Base-by-base conservation (phyloP, 495 filamentous ascomycete genomes). In the Daldinia grandis region DNA sequence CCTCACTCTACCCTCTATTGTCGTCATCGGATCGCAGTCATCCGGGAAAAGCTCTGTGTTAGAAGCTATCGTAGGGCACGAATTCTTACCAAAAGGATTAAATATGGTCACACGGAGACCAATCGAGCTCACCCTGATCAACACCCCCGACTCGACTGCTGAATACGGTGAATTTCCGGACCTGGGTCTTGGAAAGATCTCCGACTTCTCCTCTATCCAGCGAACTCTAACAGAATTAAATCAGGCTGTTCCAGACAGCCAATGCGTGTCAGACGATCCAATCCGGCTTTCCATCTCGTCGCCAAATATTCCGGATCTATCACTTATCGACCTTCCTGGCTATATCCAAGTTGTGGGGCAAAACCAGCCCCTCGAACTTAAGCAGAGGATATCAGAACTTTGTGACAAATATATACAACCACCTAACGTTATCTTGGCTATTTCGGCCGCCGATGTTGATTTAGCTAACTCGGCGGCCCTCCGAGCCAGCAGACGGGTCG, bases 61-160 rank as follows among this genome's bases (percentile, higher is more conserved):
- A 42, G 95, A 99, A 78, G 93, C 95, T 53, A 96, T 99, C 68
- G 95, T 99, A 25, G 95, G 95, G 37, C 95, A 99, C 75, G 96
- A 99, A 74, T 99, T 99, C 69, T 81, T 99, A 40, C 95, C 95
- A 33, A 99, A 99, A 78, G 95, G 95, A 19, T 91, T 89, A 15
- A 99, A 99, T 76, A 99, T 99, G 95, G 94, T 99, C 62, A 99
- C 95, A 7, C 87, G 95, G 14, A 87, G 95, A 63, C 95, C 95
- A 0, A 99, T 99, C 74, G 95, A 99, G 77, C 88, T 99, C 49
- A 99, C 95, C 0, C 86, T 99, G 7, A 89, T 99, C 78, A 98
- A 99, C 78, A 97, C 95, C 0, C 94, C 95, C 1, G 91, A 95
- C 59, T 90, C 93, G 1, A 87, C 90, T n/a, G 87, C 88, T 6